phyloP scores from a whole-genome alignment of 257 asterid species.

The Scutellaria baicalensis region DNA sequence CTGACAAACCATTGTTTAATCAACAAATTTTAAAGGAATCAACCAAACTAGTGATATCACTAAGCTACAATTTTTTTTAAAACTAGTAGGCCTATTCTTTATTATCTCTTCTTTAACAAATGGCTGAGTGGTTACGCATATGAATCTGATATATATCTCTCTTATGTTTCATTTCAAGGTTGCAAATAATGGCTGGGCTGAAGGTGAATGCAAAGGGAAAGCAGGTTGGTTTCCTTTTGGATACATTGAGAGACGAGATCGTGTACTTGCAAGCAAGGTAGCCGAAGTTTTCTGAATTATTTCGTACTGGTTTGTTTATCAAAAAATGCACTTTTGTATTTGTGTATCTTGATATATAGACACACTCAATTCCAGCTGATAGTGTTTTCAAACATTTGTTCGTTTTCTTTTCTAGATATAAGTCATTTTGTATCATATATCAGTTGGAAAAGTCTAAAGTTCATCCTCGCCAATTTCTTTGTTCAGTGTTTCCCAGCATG shows the following conservation, averaged over 20 bases:
- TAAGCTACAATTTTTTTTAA: no score
- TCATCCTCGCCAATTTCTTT: no score
- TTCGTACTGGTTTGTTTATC: neutral
- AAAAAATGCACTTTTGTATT: neutral
- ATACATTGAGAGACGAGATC: conserved; percentile 82
- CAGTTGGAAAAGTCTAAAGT: no score
- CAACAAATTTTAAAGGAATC: no score
- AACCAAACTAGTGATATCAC: no score
- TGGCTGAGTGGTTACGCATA: neutral
- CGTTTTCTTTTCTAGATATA: no score
- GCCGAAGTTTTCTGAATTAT: conserved; percentile 61
- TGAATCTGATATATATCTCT: neutral
- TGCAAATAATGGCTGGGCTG: conserved; percentile 95
- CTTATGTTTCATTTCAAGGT: conserved; percentile 42
- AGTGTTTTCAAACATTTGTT: no score
- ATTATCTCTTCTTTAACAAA: no score
- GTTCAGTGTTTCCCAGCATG: no score
- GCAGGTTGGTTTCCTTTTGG: conserved; percentile 99
- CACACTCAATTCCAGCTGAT: neutral
- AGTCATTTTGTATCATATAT: no score
- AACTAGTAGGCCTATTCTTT: no score
- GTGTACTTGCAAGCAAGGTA: conserved; percentile 94
- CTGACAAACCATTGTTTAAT: no score
- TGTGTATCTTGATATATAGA: conserved; percentile 7
- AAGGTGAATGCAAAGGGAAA: conserved; percentile 96